Conservation (phyloP, 345 rosid species). For the Euphorbia lathyris region DNA sequence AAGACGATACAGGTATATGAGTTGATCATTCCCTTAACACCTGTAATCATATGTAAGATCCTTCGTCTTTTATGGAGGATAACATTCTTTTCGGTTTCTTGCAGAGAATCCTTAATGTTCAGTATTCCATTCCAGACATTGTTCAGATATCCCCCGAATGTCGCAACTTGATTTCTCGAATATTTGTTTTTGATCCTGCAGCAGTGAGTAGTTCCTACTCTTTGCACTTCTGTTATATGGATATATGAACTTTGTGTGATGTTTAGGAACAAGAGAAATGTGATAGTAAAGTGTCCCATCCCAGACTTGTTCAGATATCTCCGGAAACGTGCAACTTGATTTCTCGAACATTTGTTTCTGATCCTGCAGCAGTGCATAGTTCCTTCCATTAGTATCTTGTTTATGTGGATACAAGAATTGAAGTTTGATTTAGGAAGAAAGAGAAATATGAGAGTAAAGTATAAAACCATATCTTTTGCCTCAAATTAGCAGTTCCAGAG, state of each 20-base stretch:
- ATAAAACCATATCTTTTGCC: neutral
- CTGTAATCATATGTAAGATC: neutral
- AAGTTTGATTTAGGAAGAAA: too few species aligned
- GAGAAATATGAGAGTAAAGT: neutral
- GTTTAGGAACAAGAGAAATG: neutral
- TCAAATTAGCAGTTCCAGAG: neutral
- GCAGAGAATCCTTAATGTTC: slow-evolving; percentile 35
- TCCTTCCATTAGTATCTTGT: neutral
- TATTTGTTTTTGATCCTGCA: slow-evolving; percentile 32
- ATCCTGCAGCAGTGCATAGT: slow-evolving; percentile 31
- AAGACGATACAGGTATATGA: slow-evolving; percentile 27
- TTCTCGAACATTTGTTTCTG: slow-evolving; percentile 25
- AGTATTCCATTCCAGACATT: slow-evolving; percentile 24
- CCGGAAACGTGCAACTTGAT: slow-evolving; percentile 28
- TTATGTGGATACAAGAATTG: neutral
- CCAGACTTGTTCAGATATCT: slow-evolving; percentile 28
- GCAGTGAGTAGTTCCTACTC: slow-evolving; percentile 19
- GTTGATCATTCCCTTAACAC: neutral
- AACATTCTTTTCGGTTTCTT: slow-evolving; percentile 11
- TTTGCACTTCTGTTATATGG: neutral
- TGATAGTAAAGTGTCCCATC: slow-evolving; percentile 12
- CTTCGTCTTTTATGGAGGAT: neutral
- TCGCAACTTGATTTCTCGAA: slow-evolving; percentile 26
- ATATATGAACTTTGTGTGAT: neutral
- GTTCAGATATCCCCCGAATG: slow-evolving; percentile 30